These are phyloP conservation scores for Malus sylvestris DNA, from an alignment of 306 rosid species.

Conservation along the genomic window DNA sequence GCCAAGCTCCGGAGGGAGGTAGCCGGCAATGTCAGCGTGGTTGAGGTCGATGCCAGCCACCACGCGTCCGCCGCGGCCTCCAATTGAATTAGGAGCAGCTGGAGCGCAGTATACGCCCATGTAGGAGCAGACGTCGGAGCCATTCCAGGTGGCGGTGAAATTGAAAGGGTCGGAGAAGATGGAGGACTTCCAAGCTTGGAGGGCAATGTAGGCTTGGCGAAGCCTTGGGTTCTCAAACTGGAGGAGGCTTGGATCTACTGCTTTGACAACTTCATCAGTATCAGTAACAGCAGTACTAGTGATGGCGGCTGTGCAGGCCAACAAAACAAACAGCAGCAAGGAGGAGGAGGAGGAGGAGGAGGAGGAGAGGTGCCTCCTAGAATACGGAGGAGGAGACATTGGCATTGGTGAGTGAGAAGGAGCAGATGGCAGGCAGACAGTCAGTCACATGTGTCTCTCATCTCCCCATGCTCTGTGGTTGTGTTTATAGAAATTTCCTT, in stretches of 20 bases:
- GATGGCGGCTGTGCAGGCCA: neutral
- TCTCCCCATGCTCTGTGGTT: conserved; percentile 6
- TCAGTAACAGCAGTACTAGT: neutral
- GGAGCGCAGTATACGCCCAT: conserved; percentile 17
- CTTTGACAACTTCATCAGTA: neutral
- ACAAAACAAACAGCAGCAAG: neutral
- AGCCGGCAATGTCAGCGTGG: conserved; percentile 26
- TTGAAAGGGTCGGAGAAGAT: conserved; percentile 25
- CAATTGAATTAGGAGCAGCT: neutral
- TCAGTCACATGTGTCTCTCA: neutral
- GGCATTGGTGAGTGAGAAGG: neutral
- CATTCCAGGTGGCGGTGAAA: conserved; percentile 24
- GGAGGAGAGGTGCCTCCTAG: neutral
- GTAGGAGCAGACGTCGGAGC: conserved; percentile 21
- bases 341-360: neutral
- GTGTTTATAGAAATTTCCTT: conserved; percentile 5
- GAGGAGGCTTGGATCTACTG: conserved; percentile 8
- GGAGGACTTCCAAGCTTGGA: conserved; percentile 26
- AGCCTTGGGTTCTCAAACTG: conserved; percentile 15
- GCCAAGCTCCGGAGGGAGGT: conserved; percentile 20
- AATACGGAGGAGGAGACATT: conserved; percentile 4
- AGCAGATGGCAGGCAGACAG: neutral
- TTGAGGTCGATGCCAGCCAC: conserved; percentile 26
- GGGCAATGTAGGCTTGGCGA: conserved; percentile 17
- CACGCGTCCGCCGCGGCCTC: neutral